Evolutionary conservation across 192 early-diverging fungal genomes (phyloP).

Genomic region (Entomortierella beljakovae): DNA sequence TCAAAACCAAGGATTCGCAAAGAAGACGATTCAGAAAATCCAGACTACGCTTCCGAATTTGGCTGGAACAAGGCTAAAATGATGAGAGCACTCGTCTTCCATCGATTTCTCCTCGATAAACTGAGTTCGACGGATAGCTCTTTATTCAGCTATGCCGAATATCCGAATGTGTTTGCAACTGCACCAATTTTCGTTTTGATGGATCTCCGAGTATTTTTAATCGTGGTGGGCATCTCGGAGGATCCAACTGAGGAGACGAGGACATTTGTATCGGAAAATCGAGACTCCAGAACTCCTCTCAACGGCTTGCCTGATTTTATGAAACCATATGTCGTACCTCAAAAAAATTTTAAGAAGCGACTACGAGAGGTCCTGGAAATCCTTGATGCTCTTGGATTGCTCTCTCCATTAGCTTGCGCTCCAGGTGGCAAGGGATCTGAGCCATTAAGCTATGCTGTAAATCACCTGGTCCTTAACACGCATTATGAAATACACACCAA

Average conservation of each 20-base stretch:
- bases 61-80: constrained; percentile 59
- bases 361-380: constrained; percentile 40
- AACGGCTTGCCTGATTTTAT: constrained; percentile 10
- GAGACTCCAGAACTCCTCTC: constrained; percentile 12
- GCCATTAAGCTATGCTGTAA: constrained; percentile 6
- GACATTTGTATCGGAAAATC: constrained; percentile 11
- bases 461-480: constrained; percentile 47
- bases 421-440: background rate
- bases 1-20: background rate
- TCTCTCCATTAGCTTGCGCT: constrained; percentile 13
- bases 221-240: constrained; percentile 37
- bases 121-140: constrained; percentile 13
- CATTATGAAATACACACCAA: constrained; percentile 31
- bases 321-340: constrained; percentile 2
- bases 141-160: constrained; percentile 5
- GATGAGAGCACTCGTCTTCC: constrained; percentile 58
- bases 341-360: constrained; percentile 27
- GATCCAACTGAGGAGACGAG: constrained; percentile 9
- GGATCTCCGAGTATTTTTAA: constrained; percentile 47
- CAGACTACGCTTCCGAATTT: constrained; percentile 28
- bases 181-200: constrained; percentile 39
- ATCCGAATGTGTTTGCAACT: constrained; percentile 27
- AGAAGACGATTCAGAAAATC: constrained; percentile 22
- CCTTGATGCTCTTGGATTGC: constrained; percentile 41
- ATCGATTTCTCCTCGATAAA: constrained; percentile 52